Evolutionary conservation across 345 rosid species (phyloP).

Genomic region (Turritis glabra): DNA sequence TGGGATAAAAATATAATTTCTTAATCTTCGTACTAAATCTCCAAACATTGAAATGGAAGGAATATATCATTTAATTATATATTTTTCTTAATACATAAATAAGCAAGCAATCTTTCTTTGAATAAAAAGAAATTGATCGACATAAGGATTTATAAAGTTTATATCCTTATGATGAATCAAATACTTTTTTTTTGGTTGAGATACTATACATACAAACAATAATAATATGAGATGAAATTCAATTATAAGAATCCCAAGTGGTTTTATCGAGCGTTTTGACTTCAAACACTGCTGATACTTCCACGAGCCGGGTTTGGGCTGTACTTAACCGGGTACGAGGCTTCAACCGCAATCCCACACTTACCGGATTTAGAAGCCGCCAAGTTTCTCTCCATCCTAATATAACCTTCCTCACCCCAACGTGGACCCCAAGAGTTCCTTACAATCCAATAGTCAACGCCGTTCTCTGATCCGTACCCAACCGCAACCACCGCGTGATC

Average conservation of each 20-base stretch:
- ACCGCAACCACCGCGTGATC: conserved; percentile 85
- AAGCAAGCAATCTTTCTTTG: conserved; percentile 18
- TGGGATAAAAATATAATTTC: too few relatives aligned
- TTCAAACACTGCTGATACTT: conserved; percentile 52
- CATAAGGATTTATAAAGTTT: conserved; percentile 23
- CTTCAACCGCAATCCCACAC: conserved; percentile 79
- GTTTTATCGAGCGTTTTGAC: neutral
- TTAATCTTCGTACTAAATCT: too few relatives aligned
- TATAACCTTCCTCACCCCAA: conserved; percentile 86
- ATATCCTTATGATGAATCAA: conserved; percentile 26
- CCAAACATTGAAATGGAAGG: too few relatives aligned
- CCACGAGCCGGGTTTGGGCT: conserved; percentile 48
- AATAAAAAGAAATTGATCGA: conserved; percentile 23
- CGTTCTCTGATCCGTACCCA: conserved; percentile 85
- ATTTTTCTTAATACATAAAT: conserved; percentile 18
- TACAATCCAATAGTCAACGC: conserved; percentile 79
- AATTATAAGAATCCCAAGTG: conserved; percentile 14
- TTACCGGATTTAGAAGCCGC: conserved; percentile 48
- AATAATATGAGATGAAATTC: conserved; percentile 1
- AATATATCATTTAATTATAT: conserved; percentile 25
- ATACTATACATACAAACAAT: conserved; percentile 38
- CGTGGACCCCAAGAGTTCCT: conserved; percentile 86
- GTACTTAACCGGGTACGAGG: conserved; percentile 76
- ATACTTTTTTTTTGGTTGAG: neutral
- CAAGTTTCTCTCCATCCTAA: conserved; percentile 66